Percentiles rank a stretch among this genome's conserved stretches.
These are phyloP conservation scores for Pseudevernia furfuracea DNA, from an alignment of 495 filamentous ascomycete species.

Conservation along the genomic window DNA sequence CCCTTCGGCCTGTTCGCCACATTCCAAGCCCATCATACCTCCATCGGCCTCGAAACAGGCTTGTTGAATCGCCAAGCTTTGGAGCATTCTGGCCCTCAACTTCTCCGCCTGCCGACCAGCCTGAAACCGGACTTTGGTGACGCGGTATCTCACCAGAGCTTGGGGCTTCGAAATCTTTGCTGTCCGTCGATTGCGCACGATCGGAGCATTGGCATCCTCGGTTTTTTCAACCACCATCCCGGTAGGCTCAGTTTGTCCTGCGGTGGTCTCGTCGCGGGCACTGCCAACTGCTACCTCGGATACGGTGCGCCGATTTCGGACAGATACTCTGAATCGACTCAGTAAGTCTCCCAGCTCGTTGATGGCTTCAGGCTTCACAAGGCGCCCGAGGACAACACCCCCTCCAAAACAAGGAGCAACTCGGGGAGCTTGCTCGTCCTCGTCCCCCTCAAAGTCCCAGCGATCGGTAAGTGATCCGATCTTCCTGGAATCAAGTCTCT, in stretches of 20 bases:
- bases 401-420: not conserved
- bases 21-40: not conserved
- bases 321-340: too few relatives aligned
- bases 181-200: too few relatives aligned
- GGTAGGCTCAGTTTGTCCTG: too few relatives aligned
- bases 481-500: not conserved
- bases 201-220: too few relatives aligned
- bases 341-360: not conserved
- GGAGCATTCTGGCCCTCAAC: not conserved
- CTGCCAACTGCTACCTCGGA: not conserved
- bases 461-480: not conserved
- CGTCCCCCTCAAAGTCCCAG: not conserved
- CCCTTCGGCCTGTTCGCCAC: not conserved
- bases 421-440: not conserved
- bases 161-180: not conserved
- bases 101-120: too few relatives aligned
- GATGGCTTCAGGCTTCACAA: not conserved
- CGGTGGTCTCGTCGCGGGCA: too few relatives aligned
- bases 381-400: not conserved
- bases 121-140: not conserved
- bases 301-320: not conserved
- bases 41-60: not conserved
- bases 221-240: too few relatives aligned
- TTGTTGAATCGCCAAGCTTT: not conserved
- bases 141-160: not conserved